Conservation (phyloP, 176 grass and related monocot species). For the Musa itinerans region DNA sequence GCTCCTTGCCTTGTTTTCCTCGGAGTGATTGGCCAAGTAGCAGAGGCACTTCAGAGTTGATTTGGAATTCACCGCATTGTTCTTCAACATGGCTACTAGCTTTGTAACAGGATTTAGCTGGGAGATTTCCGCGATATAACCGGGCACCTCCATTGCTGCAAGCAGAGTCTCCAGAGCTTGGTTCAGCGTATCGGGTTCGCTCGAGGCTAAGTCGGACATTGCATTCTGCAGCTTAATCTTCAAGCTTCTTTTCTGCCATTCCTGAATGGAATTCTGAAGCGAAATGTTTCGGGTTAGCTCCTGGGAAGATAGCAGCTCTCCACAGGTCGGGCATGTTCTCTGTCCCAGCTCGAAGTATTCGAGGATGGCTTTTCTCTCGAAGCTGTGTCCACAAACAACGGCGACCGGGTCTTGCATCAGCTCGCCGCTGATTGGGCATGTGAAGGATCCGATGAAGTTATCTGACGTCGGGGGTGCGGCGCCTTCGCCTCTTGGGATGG, state of each 20-base stretch:
- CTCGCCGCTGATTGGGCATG: background rate
- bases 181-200: background rate
- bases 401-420: background rate
- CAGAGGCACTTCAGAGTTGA: background rate
- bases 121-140: background rate
- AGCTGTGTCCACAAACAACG: constrained; percentile 4
- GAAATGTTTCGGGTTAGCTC: background rate
- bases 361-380: background rate
- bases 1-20: background rate
- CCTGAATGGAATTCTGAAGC: background rate
- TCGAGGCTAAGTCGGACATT: background rate
- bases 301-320: background rate
- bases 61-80: background rate
- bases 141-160: background rate
- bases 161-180: background rate
- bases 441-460: background rate
- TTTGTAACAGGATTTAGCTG: background rate
- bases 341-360: background rate
- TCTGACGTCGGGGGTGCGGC: background rate
- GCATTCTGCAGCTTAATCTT: background rate
- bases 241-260: background rate
- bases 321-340: background rate
- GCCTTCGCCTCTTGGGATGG: background rate
- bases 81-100: background rate
- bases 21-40: background rate